Percentiles rank a stretch among this genome's conserved stretches.
These are phyloP conservation scores for Phialophora verrucosa DNA, from an alignment of 2,329 filamentous ascomycete species.

Conservation along the genomic window DNA sequence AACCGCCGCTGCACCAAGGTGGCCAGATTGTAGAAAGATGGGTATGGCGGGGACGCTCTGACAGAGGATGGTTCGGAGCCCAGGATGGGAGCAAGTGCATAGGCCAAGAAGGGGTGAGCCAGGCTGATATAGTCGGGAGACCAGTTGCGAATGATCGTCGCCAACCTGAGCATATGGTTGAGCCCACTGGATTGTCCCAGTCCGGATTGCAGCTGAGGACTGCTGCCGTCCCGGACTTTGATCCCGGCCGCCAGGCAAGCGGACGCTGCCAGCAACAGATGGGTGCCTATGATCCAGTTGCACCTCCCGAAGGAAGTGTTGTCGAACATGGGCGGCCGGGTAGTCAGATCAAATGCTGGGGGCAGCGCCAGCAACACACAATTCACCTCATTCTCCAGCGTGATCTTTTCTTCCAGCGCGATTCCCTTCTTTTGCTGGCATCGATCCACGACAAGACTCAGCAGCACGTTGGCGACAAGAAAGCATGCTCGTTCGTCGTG, in stretches of 20 bases:
- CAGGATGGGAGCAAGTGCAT: not conserved
- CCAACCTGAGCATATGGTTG: not conserved
- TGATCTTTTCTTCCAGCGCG: slow-evolving; percentile 5
- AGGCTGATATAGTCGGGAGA: slow-evolving; percentile 9
- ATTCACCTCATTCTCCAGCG: slow-evolving; percentile 6
- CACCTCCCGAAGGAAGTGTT: not conserved
- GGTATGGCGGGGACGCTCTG: not conserved
- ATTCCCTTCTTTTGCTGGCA: not conserved
- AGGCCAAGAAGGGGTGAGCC: slow-evolving; percentile 5
- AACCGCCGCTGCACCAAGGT: slow-evolving; percentile 3
- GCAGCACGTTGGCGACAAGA: slow-evolving; percentile 8
- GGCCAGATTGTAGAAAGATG: slow-evolving; percentile 2
- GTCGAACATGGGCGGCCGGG: slow-evolving; percentile 3
- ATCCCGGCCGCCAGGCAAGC: not conserved
- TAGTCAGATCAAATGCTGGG: not conserved
- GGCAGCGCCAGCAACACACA: slow-evolving; percentile 4
- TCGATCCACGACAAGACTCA: slow-evolving; percentile 1
- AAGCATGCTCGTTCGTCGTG: slow-evolving; percentile 8
- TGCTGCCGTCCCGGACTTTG: not conserved
- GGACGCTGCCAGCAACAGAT: not conserved
- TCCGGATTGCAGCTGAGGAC: not conserved
- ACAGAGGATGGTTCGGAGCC: not conserved
- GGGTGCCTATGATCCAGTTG: slow-evolving; percentile 9
- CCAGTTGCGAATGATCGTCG: slow-evolving; percentile 2
- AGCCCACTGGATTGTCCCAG: not conserved